Evolutionary conservation across 2,329 filamentous ascomycete genomes (phyloP), one percentile per base, ranked within the genome.

Genomic region (Diaporthe nobilis): DNA sequence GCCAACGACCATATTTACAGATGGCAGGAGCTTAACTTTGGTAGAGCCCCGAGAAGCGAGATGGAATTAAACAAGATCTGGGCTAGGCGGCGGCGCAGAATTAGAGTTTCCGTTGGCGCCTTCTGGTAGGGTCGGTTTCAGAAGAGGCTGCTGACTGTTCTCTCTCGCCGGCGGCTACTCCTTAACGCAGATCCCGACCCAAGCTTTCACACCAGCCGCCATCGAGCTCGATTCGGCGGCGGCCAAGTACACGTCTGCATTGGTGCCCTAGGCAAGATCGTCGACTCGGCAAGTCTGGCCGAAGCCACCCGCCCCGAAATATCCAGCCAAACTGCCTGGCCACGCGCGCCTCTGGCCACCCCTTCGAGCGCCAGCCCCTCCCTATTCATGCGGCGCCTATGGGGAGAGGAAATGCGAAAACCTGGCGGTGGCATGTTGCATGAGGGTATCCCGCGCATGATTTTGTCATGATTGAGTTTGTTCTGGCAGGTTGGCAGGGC

Each of bases 91-190:
- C 47, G 6, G 10, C 20, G 4, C 4, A 28, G 47, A 3, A 13
- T 42, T 55, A 8, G 49, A 70, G 31, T 55, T 42, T 39, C 20
- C 17, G 22, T 39, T 28, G 65, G 34, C 13, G 65, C 22, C 22
- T 42, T 39, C 12, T 13, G 34, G 65, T 55, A 70, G 34, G 58
- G 73, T 67, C 67, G 78, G 77, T 79, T 78, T 73, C 78, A 73
- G 70, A 49, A 25, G 44, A 22, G n/a, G 22, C 49, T 17, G n/a
- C 47, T 39, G 65, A 70, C 49, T 42, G n/a, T 75, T 8, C 34
- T 34, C 73, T 25, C 28, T 55, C 49, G 63, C 70, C 57, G 55
- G 61, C 73, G 49, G 63, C 71, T 75, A 53, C 73, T 51, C 71
- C 68, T 73, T 76, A 67, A 71, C 53, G 65, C 15, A 53, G 65